Evolutionary conservation across 106 monocot species (phyloP), one percentile per base, ranked within the genome.

Genomic region (Xerophyta viscosa): DNA sequence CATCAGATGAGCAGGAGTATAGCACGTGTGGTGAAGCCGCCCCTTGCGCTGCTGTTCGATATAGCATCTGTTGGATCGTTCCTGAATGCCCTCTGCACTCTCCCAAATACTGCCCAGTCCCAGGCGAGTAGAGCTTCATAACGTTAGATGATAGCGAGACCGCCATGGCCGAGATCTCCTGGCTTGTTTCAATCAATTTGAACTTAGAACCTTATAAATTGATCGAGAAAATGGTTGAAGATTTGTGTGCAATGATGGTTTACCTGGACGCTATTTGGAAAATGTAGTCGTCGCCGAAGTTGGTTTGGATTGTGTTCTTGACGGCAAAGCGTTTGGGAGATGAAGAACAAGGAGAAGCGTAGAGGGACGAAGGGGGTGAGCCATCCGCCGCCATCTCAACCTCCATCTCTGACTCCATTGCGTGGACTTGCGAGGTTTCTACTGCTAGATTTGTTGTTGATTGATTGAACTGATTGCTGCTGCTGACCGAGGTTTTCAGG

Each of bases 1-100:
- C 84, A 63, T 94, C 94, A 9, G 88, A 77, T 25, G 94, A 94
- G 67, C 94, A 94, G 41, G 88, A 94, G 58, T 77, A 78, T 2
- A 94, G 26, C 13, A 81, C 59, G 57, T 84, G 49, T 0, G 74
- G 67, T 5, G 80, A 81, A 0, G 70, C 45, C 6, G 88, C 31
- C 66, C 67, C 27, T 50, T 57, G 81, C 15, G 39, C 6, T 7
- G 2, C 1, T 2, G 2, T 39, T 2, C 39, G 15, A 15, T 39
- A 88, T 19, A 75, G 78, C 23, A 96, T 63, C 55, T 88, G 88
- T 52, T 88, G 66, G 37, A 96, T 96, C 10, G 72, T 82, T 23
- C 62, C 81, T 30, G 42, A 30, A 39, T 96, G 88, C 8, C 88
- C 94, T 51, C n/a, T 74, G 24, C 84, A 96, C 50, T 96, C 88